A percentile compares a stretch with the other conserved stretches of the same genome.
These are phyloP conservation scores for Fusarium dimerum DNA, from an alignment of 2,329 filamentous ascomycete genomes.

Conservation along the genomic window DNA sequence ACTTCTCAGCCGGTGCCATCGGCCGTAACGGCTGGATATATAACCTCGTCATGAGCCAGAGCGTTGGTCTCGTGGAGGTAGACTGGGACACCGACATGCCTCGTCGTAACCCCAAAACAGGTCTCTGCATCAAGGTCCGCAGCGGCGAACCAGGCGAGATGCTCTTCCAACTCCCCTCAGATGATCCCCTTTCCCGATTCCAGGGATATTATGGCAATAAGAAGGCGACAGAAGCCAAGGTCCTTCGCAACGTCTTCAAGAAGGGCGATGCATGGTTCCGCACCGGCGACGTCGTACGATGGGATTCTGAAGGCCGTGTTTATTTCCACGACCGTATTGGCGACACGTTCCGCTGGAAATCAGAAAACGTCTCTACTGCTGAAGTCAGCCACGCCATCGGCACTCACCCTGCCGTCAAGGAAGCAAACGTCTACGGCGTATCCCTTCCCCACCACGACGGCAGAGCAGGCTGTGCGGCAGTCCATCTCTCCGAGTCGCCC, in stretches of 20 bases:
- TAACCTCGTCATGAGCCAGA: conserved; percentile 51
- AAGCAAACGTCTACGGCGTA: conserved; percentile 88
- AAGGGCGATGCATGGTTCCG: conserved; percentile 83
- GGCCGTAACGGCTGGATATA: conserved; percentile 70
- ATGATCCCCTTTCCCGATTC: conserved; percentile 65
- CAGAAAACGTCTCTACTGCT: conserved; percentile 78
- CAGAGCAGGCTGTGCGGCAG: conserved; percentile 76
- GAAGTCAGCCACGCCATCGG: conserved; percentile 80
- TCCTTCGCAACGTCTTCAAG: conserved; percentile 70
- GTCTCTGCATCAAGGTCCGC: conserved; percentile 62
- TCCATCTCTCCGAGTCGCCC: conserved; percentile 56
- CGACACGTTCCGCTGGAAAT: conserved; percentile 80
- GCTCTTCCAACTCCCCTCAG: conserved; percentile 67
- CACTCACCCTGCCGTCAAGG: conserved; percentile 63
- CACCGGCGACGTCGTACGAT: conserved; percentile 78
- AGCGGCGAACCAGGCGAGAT: conserved; percentile 73
- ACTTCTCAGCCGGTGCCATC: conserved; percentile 74
- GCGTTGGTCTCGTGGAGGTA: conserved; percentile 63
- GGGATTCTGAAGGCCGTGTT: conserved; percentile 68
- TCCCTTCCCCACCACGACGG: conserved; percentile 79
- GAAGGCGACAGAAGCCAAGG: conserved; percentile 70
- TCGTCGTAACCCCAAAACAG: conserved; percentile 66
- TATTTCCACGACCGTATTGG: conserved; percentile 83
- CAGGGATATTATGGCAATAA: conserved; percentile 81
- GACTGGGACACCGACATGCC: conserved; percentile 72